A percentile compares a stretch with the other conserved stretches of the same genome.
Conservation (phyloP, 2,329 filamentous ascomycete species). For the Xylaria digitata region DNA sequence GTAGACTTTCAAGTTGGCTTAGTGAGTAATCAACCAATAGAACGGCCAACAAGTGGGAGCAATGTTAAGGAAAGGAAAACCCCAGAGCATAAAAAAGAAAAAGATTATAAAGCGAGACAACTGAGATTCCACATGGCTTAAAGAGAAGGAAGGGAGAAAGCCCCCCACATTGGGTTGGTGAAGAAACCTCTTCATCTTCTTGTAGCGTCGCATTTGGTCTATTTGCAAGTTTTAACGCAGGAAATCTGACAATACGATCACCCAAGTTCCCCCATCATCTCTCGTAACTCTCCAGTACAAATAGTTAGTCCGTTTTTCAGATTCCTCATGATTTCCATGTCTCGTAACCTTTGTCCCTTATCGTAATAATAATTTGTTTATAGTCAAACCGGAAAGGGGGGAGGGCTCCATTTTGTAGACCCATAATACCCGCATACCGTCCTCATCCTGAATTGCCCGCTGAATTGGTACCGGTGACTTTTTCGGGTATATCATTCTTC, state of each 20-base stretch:
- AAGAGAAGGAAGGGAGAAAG: not conserved
- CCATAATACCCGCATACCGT: not conserved
- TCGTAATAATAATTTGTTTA: constrained; percentile 8
- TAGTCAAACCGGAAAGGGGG: not conserved
- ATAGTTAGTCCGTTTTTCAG: not conserved
- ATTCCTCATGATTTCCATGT: constrained; percentile 11
- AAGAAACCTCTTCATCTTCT: not conserved
- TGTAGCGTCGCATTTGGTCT: not conserved
- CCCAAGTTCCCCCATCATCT: not conserved
- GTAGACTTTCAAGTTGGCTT: not conserved
- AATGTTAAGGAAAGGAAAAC: too few species aligned
- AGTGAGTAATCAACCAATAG: not conserved
- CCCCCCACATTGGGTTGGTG: too few species aligned
- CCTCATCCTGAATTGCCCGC: constrained; percentile 18
- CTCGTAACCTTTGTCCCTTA: constrained; percentile 12
- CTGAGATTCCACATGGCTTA: not conserved
- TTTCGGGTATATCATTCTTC: not conserved
- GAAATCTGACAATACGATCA: not conserved
- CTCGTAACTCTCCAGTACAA: not conserved
- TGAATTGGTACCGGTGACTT: not conserved
- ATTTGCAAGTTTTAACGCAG: not conserved
- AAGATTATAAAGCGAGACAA: not conserved
- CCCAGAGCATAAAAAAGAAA: not conserved
- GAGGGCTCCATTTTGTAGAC: not conserved
- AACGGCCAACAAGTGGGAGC: not conserved